A percentile compares a stretch with the other conserved stretches of the same genome.
phyloP scores from a whole-genome alignment of 164 flowering plant species.

The Platanus orientalis region DNA sequence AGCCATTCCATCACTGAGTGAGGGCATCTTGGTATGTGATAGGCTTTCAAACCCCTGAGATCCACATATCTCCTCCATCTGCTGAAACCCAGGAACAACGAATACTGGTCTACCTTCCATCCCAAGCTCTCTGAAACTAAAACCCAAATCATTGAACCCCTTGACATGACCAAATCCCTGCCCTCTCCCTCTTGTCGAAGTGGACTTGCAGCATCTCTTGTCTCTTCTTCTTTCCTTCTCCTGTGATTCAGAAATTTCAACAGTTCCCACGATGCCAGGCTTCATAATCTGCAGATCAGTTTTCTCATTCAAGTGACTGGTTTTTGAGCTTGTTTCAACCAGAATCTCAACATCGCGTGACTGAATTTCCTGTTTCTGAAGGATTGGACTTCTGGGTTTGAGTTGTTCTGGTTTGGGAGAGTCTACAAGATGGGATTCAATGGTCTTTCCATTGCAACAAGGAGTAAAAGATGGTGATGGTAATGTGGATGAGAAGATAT shows the following conservation, averaged over 20 bases:
- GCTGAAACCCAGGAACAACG: constrained; percentile 9
- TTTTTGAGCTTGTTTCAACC: constrained; percentile 8
- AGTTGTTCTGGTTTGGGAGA: constrained; percentile 8
- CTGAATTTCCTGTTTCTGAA: constrained; percentile 7
- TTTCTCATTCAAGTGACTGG: constrained; percentile 8
- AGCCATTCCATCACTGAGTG: constrained; percentile 34
- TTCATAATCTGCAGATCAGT: constrained; percentile 1
- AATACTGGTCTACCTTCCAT: background rate
- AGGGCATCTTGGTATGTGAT: constrained; percentile 25
- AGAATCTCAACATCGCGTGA: background rate
- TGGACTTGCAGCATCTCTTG: constrained; percentile 6
- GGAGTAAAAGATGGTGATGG: background rate
- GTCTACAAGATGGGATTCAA: constrained; percentile 7
- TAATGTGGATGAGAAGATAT: constrained; percentile 12
- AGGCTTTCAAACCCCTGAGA: constrained; percentile 10
- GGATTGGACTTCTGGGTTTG: constrained; percentile 8
- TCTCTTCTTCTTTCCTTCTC: background rate
- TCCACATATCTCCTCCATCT: constrained; percentile 9
- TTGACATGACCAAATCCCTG: too few species aligned
- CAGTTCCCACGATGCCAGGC: constrained; percentile 1
- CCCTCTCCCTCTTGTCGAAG: constrained; percentile 11
- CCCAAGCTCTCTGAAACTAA: constrained; percentile 10
- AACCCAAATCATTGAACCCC: constrained; percentile 17
- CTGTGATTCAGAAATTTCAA: too few species aligned
- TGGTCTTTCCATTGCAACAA: background rate